These are phyloP conservation scores for Meripilus lineatus DNA, from an alignment of 1,284 basidiomycete genomes.

Conservation along the genomic window DNA sequence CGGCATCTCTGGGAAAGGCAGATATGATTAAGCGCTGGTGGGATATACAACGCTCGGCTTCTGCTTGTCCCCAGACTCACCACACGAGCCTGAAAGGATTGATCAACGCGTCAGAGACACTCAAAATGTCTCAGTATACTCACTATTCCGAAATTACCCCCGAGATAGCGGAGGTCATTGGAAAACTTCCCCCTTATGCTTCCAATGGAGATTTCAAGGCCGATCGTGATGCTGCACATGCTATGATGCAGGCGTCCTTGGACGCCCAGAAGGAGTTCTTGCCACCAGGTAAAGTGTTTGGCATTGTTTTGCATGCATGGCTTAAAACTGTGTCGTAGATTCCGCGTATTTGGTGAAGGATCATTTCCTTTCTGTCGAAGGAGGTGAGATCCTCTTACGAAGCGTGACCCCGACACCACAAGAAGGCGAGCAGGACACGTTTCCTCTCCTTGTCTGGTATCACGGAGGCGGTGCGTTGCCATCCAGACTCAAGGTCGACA, in stretches of 20 bases:
- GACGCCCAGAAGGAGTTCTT: background rate
- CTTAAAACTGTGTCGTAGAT: background rate
- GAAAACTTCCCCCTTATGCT: background rate
- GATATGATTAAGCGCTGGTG: too few species aligned
- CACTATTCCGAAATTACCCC: background rate
- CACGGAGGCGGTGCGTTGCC: background rate
- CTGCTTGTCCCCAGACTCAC: too few species aligned
- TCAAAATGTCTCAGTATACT: background rate
- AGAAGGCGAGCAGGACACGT: background rate
- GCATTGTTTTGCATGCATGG: background rate
- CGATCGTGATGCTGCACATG: too few species aligned
- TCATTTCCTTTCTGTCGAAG: background rate
- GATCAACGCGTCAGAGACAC: too few species aligned
- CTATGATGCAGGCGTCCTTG: too few species aligned
- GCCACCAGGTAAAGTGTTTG: background rate
- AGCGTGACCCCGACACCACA: background rate
- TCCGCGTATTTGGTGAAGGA: background rate
- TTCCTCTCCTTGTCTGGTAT: background rate
- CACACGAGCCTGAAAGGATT: too few species aligned
- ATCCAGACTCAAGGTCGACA: background rate
- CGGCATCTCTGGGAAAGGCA: too few species aligned
- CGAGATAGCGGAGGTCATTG: background rate
- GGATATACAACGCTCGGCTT: too few species aligned
- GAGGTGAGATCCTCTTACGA: background rate
- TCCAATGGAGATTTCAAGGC: too few species aligned